phyloP scores from a whole-genome alignment of 2,329 filamentous ascomycete species.

The Bisporella sp. region DNA sequence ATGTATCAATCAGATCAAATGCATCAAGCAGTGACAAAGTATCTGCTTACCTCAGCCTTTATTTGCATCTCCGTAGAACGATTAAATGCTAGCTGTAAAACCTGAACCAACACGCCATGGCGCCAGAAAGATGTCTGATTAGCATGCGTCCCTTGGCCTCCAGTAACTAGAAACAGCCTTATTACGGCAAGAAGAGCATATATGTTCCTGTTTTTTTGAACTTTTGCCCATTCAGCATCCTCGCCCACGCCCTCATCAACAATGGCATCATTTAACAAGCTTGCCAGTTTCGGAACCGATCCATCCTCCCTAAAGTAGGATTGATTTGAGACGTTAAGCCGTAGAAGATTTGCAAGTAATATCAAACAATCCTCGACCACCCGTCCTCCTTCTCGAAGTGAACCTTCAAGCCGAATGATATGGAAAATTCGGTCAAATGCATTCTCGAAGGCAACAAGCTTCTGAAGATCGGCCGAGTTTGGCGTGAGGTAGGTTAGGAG shows the following conservation, averaged over 20 bases:
- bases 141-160: conserved; percentile 70
- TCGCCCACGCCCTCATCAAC: conserved; percentile 46
- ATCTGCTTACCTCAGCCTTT: conserved; percentile 60
- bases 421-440: conserved; percentile 82
- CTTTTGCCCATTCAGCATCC: conserved; percentile 65
- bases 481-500: conserved; percentile 85
- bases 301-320: conserved; percentile 89
- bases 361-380: conserved; percentile 91
- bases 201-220: conserved; percentile 80
- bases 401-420: conserved; percentile 77
- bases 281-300: conserved; percentile 65
- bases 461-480: conserved; percentile 81
- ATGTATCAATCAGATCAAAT: conserved; percentile 10
- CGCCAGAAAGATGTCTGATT: conserved; percentile 87
- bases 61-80: conserved; percentile 66
- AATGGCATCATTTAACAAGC: conserved; percentile 57
- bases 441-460: conserved; percentile 91
- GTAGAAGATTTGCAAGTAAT: conserved; percentile 80
- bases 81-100: conserved; percentile 78
- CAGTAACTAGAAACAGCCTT: conserved; percentile 74
- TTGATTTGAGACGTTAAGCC: conserved; percentile 86
- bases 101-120: conserved; percentile 69
- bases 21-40: not conserved
- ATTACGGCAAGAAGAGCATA: conserved; percentile 85
- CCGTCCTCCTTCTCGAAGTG: conserved; percentile 73